Percentiles rank a stretch among this genome's conserved stretches.
phyloP scores from a whole-genome alignment of 768 basidiomycete species.

The Boletus rufocinnamomeus region DNA sequence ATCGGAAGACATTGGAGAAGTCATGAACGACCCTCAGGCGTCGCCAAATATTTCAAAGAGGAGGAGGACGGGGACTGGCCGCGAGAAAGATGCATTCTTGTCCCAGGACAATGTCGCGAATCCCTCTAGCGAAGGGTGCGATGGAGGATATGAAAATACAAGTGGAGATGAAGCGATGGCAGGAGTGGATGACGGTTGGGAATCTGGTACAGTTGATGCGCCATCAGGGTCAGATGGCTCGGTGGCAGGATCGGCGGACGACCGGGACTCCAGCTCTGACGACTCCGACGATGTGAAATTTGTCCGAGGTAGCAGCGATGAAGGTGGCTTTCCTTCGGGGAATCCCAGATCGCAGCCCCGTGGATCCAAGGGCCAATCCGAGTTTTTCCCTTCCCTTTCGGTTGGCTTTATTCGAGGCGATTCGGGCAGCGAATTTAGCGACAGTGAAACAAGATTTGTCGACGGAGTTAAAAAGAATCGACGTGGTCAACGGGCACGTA shows the following conservation, averaged over 20 bases:
- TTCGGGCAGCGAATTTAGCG: conserved; percentile 76
- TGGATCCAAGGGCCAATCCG: conserved; percentile 39
- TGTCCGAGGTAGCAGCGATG: conserved; percentile 28
- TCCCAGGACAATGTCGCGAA: conserved; percentile 1
- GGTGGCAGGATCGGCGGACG: conserved; percentile 42
- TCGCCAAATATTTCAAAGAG: conserved; percentile 13
- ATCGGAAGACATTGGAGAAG: conserved; percentile 19
- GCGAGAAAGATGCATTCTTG: background rate
- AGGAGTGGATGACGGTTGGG: conserved; percentile 37
- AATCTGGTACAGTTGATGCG: conserved; percentile 44
- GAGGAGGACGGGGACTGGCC: background rate
- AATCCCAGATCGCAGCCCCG: conserved; percentile 23
- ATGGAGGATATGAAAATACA: conserved; percentile 27
- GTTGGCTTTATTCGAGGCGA: conserved; percentile 83
- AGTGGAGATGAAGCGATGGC: conserved; percentile 6
- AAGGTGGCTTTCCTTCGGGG: conserved; percentile 20
- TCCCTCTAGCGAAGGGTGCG: conserved; percentile 15
- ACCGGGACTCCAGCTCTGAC: conserved; percentile 27
- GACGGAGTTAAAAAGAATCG: conserved; percentile 77
- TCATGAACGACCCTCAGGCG: conserved; percentile 18
- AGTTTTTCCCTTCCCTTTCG: conserved; percentile 87
- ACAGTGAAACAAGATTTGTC: conserved; percentile 55
- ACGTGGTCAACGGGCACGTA: conserved; percentile 89
- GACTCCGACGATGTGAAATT: conserved; percentile 32
- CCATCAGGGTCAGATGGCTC: conserved; percentile 30